phyloP scores from a whole-genome alignment of 768 basidiomycete species.

The Filobasidium floriforme region DNA sequence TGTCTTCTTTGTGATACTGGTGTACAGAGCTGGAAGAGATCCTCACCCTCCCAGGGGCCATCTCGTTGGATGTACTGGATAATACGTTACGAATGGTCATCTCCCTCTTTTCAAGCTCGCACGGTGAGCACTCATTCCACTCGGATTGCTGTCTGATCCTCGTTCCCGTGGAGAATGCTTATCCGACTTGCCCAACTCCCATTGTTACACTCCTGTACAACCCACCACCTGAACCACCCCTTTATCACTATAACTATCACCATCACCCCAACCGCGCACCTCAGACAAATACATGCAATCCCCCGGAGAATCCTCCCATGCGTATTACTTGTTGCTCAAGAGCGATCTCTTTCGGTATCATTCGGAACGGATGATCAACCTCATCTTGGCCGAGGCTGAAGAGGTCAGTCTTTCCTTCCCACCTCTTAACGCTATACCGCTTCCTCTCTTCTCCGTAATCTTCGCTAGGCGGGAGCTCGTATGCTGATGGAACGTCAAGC shows the following conservation, averaged over 20 bases:
- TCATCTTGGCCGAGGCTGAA: constrained; percentile 62
- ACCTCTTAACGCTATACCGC: no score
- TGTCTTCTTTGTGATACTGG: constrained; percentile 8
- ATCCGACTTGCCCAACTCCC: no score
- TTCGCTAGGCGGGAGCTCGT: no score
- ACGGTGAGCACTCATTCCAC: constrained; percentile 51
- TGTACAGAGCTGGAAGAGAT: constrained; percentile 76
- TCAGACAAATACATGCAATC: constrained; percentile 74
- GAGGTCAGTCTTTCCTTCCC: constrained; percentile 53
- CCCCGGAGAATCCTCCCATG: constrained; percentile 74
- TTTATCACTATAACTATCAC: no score
- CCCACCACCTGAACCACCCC: no score
- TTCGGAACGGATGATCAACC: constrained; percentile 82
- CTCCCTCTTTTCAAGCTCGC: constrained; percentile 72
- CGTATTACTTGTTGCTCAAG: constrained; percentile 64
- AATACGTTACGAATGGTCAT: constrained; percentile 68
- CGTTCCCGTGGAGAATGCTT: no score
- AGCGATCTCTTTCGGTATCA: constrained; percentile 86
- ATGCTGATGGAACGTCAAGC: no score
- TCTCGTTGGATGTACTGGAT: constrained; percentile 68
- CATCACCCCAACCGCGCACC: background rate
- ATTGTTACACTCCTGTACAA: no score
- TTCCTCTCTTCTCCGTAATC: constrained; percentile 15
- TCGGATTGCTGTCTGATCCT: background rate
- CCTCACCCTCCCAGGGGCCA: constrained; percentile 58